Evolutionary conservation across 2,329 filamentous ascomycete genomes (phyloP).

Genomic region (Diplocarpon rosae): DNA sequence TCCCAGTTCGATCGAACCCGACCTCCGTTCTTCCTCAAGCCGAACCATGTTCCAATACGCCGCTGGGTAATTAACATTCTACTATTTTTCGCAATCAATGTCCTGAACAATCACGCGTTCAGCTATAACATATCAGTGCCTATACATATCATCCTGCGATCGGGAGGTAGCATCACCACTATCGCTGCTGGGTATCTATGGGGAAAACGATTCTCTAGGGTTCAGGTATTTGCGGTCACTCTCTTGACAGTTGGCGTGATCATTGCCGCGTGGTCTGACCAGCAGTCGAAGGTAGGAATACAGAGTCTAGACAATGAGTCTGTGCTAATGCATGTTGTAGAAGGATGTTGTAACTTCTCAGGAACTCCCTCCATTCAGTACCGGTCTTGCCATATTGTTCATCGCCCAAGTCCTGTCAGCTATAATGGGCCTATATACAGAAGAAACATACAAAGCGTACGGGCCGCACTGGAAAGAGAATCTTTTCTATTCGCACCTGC

Average conservation of each 20-base stretch:
- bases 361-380: conserved; percentile 41
- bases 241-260: conserved; percentile 80
- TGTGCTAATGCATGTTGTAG: conserved; percentile 16
- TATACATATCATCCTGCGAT: conserved; percentile 91
- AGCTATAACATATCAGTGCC: conserved; percentile 94
- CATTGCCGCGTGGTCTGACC: conserved; percentile 81
- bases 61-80: conserved; percentile 84
- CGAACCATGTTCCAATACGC: conserved; percentile 68
- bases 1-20: conserved; percentile 60
- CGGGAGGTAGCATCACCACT: conserved; percentile 90
- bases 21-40: conserved; percentile 61
- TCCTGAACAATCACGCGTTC: conserved; percentile 96
- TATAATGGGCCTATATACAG: conserved; percentile 90
- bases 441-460: conserved; percentile 76
- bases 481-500: conserved; percentile 78
- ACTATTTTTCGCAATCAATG: conserved; percentile 87
- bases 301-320: neutral
- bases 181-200: conserved; percentile 83
- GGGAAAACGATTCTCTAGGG: conserved; percentile 71
- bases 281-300: conserved; percentile 59
- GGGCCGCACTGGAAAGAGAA: conserved; percentile 92
- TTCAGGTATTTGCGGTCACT: conserved; percentile 72
- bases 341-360: conserved; percentile 22
- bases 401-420: conserved; percentile 83
- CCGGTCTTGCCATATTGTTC: conserved; percentile 72